Percentiles rank a stretch among this genome's conserved stretches.
Conservation (phyloP, 306 rosid genomes). For the Albizia julibrissin region DNA sequence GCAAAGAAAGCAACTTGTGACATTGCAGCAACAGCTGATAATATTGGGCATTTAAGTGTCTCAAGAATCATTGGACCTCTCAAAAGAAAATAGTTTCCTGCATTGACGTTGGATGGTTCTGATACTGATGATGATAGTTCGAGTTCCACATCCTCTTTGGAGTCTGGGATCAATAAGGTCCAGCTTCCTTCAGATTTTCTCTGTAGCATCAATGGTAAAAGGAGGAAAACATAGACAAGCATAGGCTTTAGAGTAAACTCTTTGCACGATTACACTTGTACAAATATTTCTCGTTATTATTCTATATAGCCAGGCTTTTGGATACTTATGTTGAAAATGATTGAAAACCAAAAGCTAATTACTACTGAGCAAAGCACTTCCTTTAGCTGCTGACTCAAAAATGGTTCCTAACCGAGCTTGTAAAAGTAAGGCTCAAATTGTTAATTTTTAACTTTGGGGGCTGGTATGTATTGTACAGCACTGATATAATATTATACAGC, state of each 20-base stretch:
- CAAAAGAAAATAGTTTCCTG: conserved; percentile 6
- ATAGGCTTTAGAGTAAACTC: not conserved
- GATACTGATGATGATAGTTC: not conserved
- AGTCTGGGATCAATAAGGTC: not conserved
- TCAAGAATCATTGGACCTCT: not conserved
- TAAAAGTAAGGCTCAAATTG: not conserved
- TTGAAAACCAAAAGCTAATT: not conserved
- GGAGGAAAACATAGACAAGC: not conserved
- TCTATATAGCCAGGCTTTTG: not conserved
- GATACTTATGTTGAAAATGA: not conserved
- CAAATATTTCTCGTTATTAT: not conserved
- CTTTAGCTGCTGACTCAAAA: not conserved
- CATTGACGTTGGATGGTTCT: not conserved
- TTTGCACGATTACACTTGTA: not conserved
- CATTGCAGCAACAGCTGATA: not conserved
- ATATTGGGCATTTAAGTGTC: not conserved
- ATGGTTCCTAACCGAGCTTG: not conserved
- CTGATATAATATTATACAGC: too few relatives aligned
- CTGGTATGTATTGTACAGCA: not conserved
- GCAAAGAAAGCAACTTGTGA: not conserved
- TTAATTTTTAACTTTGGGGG: not conserved
- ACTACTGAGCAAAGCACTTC: not conserved
- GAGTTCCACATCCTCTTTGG: not conserved
- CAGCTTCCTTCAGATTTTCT: not conserved
- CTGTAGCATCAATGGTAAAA: not conserved